These are phyloP conservation scores for Diaporthe longicolla DNA, from an alignment of 2,329 filamentous ascomycete species.

Conservation along the genomic window DNA sequence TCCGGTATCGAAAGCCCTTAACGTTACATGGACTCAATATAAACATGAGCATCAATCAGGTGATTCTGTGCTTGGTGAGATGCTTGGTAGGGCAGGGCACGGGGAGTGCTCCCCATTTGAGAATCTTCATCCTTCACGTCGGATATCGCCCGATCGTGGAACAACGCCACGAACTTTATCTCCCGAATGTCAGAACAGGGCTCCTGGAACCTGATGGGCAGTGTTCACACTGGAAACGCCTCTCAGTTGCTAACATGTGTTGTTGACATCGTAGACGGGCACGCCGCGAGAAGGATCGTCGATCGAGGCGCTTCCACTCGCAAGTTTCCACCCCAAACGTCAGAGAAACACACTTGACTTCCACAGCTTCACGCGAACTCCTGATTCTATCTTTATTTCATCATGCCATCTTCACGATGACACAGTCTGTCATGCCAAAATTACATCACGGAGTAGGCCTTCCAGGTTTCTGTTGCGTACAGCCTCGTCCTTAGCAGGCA, in stretches of 20 bases:
- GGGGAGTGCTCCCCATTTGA: conserved; percentile 1
- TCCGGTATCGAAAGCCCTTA: not conserved
- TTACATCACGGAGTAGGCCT: not conserved
- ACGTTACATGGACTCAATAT: conserved; percentile 20
- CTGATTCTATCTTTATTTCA: not conserved
- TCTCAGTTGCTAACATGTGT: not conserved
- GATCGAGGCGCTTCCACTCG: not conserved
- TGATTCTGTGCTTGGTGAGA: not conserved
- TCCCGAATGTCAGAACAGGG: not conserved
- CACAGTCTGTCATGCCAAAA: not conserved
- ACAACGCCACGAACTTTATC: conserved; percentile 17
- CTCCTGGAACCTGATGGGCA: not conserved
- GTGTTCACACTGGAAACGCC: not conserved
- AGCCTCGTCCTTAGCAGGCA: not conserved
- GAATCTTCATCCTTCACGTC: not conserved
- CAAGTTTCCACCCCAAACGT: not conserved
- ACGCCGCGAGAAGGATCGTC: not conserved
- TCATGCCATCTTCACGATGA: not conserved
- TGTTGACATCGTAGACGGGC: not conserved
- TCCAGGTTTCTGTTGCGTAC: too few relatives aligned
- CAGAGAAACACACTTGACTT: not conserved
- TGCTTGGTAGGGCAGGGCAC: not conserved
- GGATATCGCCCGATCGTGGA: not conserved
- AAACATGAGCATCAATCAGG: conserved; percentile 15
- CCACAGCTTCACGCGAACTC: not conserved